These are phyloP conservation scores for Daldinia grandis DNA, from an alignment of 495 filamentous ascomycete genomes.

Conservation along the genomic window DNA sequence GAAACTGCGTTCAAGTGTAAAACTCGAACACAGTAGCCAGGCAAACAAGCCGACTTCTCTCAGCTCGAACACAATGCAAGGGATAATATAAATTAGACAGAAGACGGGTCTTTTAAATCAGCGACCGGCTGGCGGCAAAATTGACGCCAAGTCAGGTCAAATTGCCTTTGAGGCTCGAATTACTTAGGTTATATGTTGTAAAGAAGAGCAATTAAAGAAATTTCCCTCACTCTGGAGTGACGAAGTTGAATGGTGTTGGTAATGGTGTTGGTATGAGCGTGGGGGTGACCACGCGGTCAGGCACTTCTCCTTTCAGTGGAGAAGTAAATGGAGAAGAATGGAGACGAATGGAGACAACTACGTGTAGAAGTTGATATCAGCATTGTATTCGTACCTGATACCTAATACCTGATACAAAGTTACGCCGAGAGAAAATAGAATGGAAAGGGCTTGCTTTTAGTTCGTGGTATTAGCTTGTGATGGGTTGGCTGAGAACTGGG, in stretches of 20 bases:
- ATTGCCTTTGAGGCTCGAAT: slow-evolving; percentile 15
- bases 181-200: background rate
- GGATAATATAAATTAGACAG: background rate
- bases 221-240: slow-evolving; percentile 24
- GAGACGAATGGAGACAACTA: slow-evolving; percentile 14
- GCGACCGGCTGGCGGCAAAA: slow-evolving; percentile 16
- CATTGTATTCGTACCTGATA: slow-evolving; percentile 26
- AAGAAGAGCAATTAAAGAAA: slow-evolving; percentile 18
- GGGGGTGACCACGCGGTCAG: slow-evolving; percentile 23
- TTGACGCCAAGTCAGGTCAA: slow-evolving; percentile 13
- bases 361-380: slow-evolving; percentile 35
- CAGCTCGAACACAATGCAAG: slow-evolving; percentile 6
- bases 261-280: slow-evolving; percentile 6
- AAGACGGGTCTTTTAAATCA: slow-evolving; percentile 19
- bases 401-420: slow-evolving; percentile 27
- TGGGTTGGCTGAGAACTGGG: slow-evolving; percentile 15
- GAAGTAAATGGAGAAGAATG: slow-evolving; percentile 34
- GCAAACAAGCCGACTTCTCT: background rate
- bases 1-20: slow-evolving; percentile 5
- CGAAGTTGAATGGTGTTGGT: slow-evolving; percentile 13
- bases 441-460: slow-evolving; percentile 21
- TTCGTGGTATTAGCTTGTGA: slow-evolving; percentile 24
- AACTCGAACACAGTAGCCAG: slow-evolving; percentile 14
- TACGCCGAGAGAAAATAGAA: slow-evolving; percentile 33
- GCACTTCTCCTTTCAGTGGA: slow-evolving; percentile 27